These are phyloP conservation scores for Myxozyma udenii DNA, from an alignment of 805 yeast genomes.

Conservation along the genomic window DNA sequence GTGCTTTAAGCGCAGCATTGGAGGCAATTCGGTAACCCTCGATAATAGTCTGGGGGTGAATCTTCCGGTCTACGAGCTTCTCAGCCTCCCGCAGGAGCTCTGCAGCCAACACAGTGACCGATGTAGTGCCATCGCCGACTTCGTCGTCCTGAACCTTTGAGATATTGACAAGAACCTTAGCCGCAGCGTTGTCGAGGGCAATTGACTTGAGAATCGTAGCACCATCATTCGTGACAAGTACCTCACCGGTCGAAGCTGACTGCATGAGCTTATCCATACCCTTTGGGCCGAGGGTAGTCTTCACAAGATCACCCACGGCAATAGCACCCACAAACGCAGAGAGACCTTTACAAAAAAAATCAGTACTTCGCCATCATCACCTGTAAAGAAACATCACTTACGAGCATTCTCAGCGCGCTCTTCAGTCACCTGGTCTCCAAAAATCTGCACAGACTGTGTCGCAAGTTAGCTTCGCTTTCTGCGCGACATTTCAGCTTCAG, in stretches of 20 bases:
- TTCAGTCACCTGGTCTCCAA: slow-evolving; percentile 96
- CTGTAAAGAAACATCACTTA: slow-evolving; percentile 25
- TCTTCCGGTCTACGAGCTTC: slow-evolving; percentile 81
- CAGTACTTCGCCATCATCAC: too few species aligned
- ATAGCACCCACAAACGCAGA: slow-evolving; percentile 98
- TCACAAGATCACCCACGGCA: slow-evolving; percentile 97
- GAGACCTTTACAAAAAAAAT: slow-evolving; percentile 40
- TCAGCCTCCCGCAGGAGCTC: slow-evolving; percentile 95
- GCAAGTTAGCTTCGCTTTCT: not conserved
- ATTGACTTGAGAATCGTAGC: slow-evolving; percentile 93
- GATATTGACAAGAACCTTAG: slow-evolving; percentile 89
- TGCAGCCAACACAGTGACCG: slow-evolving; percentile 91
- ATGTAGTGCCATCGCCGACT: slow-evolving; percentile 98
- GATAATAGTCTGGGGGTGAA: slow-evolving; percentile 96
- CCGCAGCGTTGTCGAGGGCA: slow-evolving; percentile 97
- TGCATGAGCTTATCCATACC: slow-evolving; percentile 97
- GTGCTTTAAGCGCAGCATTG: slow-evolving; percentile 76
- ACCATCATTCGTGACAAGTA: slow-evolving; percentile 94
- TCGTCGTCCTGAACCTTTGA: slow-evolving; percentile 97
- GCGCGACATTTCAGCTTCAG: not conserved
- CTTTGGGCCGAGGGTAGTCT: slow-evolving; percentile 92
- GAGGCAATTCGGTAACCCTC: slow-evolving; percentile 92
- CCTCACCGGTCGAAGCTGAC: slow-evolving; percentile 72
- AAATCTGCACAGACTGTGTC: slow-evolving; percentile 78
- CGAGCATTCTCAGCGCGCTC: slow-evolving; percentile 98